Evolutionary conservation across 2,329 filamentous ascomycete species (phyloP).

Genomic region (Pyrenochaeta sp.): DNA sequence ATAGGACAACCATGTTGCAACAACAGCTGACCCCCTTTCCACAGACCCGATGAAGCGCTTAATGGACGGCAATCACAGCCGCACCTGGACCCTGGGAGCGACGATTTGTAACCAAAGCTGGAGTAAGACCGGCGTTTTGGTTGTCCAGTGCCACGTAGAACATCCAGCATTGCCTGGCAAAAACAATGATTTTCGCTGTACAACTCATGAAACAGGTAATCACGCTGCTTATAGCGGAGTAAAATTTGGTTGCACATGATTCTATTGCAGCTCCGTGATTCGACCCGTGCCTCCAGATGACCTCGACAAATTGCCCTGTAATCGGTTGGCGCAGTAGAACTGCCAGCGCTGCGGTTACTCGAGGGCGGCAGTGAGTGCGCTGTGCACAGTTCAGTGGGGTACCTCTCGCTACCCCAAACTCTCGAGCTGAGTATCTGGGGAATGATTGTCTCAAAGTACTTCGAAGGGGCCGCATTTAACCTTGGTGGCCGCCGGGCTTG

Average conservation of each 20-base stretch:
- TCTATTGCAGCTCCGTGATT: conserved; percentile 45
- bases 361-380: conserved; percentile 23
- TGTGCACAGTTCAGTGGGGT: conserved; percentile 25
- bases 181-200: conserved; percentile 42
- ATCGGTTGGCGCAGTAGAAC: conserved; percentile 39
- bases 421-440: conserved; percentile 29
- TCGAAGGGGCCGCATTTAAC: conserved; percentile 15
- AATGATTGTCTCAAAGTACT: conserved; percentile 26
- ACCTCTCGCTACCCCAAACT: conserved; percentile 25
- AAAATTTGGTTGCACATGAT: conserved; percentile 48
- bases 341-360: conserved; percentile 24
- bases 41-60: background rate
- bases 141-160: conserved; percentile 33
- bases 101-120: conserved; percentile 1
- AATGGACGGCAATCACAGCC: conserved; percentile 6
- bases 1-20: background rate
- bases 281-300: conserved; percentile 43
- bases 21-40: background rate
- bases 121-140: conserved; percentile 20
- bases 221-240: conserved; percentile 40
- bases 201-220: conserved; percentile 52
- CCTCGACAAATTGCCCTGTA: conserved; percentile 43
- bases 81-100: conserved; percentile 14
- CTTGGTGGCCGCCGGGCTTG: conserved; percentile 22
- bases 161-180: conserved; percentile 25